These are phyloP conservation scores for Smittium mucronatum DNA, from an alignment of 371 early-diverging fungal species.

Conservation along the genomic window DNA sequence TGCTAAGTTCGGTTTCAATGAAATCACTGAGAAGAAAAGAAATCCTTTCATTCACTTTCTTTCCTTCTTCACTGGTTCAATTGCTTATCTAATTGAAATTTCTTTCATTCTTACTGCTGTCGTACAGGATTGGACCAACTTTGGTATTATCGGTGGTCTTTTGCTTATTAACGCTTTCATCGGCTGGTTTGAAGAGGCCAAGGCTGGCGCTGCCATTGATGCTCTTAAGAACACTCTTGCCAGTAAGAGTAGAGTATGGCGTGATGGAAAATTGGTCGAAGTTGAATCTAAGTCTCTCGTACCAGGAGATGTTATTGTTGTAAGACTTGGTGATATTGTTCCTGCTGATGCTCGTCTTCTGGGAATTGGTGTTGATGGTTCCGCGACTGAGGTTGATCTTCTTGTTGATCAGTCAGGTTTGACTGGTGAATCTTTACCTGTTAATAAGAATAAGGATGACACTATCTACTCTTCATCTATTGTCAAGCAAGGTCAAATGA, in stretches of 20 bases:
- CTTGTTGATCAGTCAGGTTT: constrained; percentile 90
- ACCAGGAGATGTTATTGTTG: constrained; percentile 78
- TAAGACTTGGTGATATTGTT: constrained; percentile 86
- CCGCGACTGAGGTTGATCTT: constrained; percentile 55
- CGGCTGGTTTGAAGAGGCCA: constrained; percentile 79
- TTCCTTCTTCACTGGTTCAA: constrained; percentile 76
- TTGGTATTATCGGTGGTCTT: constrained; percentile 71
- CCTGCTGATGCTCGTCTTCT: constrained; percentile 85
- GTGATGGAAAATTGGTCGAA: constrained; percentile 65
- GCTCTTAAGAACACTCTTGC: constrained; percentile 83
- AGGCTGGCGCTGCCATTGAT: constrained; percentile 80
- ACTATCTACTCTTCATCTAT: constrained; percentile 73
- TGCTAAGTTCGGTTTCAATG: constrained; percentile 55
- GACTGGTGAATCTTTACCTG: constrained; percentile 87
- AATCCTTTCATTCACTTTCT: constrained; percentile 79
- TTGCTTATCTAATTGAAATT: constrained; percentile 74
- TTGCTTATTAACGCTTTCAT: constrained; percentile 79
- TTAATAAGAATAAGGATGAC: constrained; percentile 63
- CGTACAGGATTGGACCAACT: constrained; percentile 66
- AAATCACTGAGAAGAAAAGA: constrained; percentile 64
- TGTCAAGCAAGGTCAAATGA: constrained; percentile 73
- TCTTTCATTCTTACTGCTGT: constrained; percentile 58
- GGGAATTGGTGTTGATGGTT: constrained; percentile 72
- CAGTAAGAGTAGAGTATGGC: constrained; percentile 61
- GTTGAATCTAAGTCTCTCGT: constrained; percentile 64